Conservation (phyloP, 2,329 filamentous ascomycete genomes). For the Aspergillus aculeatinus region DNA sequence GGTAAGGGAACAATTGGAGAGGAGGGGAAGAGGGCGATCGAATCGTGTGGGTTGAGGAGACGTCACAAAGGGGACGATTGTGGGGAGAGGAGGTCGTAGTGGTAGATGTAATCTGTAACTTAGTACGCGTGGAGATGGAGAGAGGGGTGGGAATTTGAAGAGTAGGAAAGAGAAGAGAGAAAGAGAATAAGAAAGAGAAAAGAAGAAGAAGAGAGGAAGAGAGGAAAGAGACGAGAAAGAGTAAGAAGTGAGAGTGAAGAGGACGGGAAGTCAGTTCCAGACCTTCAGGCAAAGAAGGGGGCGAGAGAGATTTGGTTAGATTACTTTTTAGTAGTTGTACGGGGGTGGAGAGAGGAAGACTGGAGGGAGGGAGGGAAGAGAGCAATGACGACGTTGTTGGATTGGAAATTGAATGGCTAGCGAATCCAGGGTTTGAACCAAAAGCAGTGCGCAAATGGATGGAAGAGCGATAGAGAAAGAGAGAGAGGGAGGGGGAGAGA, state of each 20-base stretch:
- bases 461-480: conserved; percentile 5
- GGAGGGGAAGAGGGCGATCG: conserved; percentile 2
- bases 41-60: conserved; percentile 2
- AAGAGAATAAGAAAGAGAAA: not conserved
- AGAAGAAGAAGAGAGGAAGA: not conserved
- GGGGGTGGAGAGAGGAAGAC: not conserved
- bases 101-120: not conserved
- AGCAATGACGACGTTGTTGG: not conserved
- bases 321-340: not conserved
- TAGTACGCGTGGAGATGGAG: not conserved
- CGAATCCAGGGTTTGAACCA: not conserved
- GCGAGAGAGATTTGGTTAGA: not conserved
- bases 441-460: not conserved
- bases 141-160: not conserved
- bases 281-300: not conserved
- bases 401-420: not conserved
- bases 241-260: not conserved
- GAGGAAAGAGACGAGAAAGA: not conserved
- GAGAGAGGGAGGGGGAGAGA: conserved; percentile 5
- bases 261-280: not conserved
- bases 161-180: not conserved
- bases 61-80: not conserved
- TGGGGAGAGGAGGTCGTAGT: not conserved
- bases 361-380: too few relatives aligned
- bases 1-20: conserved; percentile 13